Base-by-base conservation (phyloP, 306 rosid species). In the Vachellia collinsii region DNA sequence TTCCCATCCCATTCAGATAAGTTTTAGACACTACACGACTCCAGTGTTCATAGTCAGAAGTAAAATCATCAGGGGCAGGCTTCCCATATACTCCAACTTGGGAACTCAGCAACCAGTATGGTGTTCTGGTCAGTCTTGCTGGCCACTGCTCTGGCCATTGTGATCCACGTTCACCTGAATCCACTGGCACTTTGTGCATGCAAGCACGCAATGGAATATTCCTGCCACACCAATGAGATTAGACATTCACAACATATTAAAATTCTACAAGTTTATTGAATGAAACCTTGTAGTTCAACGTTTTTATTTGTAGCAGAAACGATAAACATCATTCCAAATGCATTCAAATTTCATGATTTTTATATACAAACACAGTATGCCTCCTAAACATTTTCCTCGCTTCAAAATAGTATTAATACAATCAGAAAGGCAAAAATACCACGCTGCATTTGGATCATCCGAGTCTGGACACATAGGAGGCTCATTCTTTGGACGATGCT, bases 91-190 rank as follows among this genome's bases (percentile, higher is more conserved):
- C 98, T 83, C 99, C 99, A 70, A 85, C 92, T 80, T 93, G 97
- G 80, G 97, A 90, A 80, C 90, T 88, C 69, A 77, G 85, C 88
- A 96, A 84, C 99, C 99, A 96, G 77, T 92, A 91, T 19, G 99
- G 99, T 71, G 92, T 62, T 77, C 85, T 90, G 83, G 87, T 88
- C 88, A 90, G 81, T 85, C 99, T 89, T 42, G 88, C 82, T 23
- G 97, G 97, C 99, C 99, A 96, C 84, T 86, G 90, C 83, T 77
- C 93, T 0, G 99, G 99, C 98, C 93, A 96, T 68, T 93, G 85
- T 64, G 94, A 90, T 68, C 98, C 98, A 51, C 97, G 94, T 42
- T 85, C 92, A 13, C 70, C 73, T 72, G 87, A 82, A 77, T 87
- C 83, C 74, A 79, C 83, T 7, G 99, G 95, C 48, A 82, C 92